Percentiles rank a stretch among this genome's conserved stretches.
Evolutionary conservation across 805 yeast species (phyloP).

Genomic region (Yarrowia bubula): DNA sequence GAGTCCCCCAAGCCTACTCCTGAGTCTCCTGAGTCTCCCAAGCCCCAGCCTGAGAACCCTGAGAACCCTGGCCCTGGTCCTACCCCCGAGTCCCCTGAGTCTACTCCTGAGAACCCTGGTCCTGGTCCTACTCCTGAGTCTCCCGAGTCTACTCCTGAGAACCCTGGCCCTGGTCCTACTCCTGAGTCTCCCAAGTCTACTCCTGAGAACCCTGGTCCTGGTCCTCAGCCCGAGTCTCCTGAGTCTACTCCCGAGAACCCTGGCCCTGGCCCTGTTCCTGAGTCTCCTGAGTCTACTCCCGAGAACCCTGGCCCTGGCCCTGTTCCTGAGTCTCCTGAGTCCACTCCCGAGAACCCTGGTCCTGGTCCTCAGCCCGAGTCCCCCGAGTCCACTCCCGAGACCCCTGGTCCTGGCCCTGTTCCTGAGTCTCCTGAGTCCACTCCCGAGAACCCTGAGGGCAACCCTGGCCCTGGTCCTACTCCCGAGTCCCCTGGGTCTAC

Average conservation of each 20-base stretch:
- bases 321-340: background rate
- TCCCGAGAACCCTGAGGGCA: background rate
- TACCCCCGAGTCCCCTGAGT: background rate
- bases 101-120: background rate
- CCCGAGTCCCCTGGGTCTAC: background rate
- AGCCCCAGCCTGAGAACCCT: background rate
- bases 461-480: too few relatives aligned
- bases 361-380: background rate
- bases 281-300: background rate
- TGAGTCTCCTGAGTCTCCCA: background rate
- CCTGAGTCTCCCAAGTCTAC: background rate
- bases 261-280: background rate
- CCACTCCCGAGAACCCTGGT: background rate
- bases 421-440: background rate
- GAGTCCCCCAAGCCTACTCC: background rate
- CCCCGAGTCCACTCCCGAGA: background rate
- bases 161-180: background rate
- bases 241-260: background rate
- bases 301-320: background rate
- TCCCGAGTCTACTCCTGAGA: background rate
- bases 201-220: background rate
- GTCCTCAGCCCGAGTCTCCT: background rate
- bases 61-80: background rate
- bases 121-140: background rate
- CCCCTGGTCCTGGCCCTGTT: background rate